These are phyloP conservation scores for Punctularia strigosozonata DNA, from an alignment of 768 basidiomycete genomes.

Conservation along the genomic window DNA sequence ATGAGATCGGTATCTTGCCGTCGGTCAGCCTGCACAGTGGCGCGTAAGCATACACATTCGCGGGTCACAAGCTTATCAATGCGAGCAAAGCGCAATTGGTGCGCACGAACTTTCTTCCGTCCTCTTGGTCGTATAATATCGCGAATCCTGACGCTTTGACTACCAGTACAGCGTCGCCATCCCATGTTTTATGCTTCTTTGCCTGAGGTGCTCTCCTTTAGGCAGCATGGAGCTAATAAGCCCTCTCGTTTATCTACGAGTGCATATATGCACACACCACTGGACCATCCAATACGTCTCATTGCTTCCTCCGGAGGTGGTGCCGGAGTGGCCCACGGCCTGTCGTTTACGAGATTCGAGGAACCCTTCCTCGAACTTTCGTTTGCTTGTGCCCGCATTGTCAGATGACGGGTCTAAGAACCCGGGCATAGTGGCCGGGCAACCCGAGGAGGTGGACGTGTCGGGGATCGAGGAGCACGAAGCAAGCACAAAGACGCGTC, in stretches of 20 bases:
- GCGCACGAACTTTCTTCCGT: conserved; percentile 50
- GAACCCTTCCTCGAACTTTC: no score
- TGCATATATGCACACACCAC: conserved; percentile 51
- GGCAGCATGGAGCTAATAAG: background rate
- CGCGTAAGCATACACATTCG: background rate
- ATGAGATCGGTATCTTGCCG: conserved; percentile 32
- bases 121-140: conserved; percentile 45
- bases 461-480: no score
- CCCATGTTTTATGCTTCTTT: conserved; percentile 88
- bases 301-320: conserved; percentile 8
- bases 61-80: no score
- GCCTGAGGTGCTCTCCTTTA: conserved; percentile 54
- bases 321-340: conserved; percentile 5
- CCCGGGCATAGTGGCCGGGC: no score
- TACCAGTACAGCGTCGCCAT: conserved; percentile 65
- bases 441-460: no score
- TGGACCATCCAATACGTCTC: conserved; percentile 67
- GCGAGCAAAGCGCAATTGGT: background rate
- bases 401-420: no score
- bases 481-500: no score
- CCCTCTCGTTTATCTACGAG: background rate
- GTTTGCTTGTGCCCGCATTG: no score
- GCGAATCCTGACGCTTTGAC: conserved; percentile 29
- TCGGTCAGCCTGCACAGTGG: conserved; percentile 30
- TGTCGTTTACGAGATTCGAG: conserved; percentile 16